Evolutionary conservation across 768 basidiomycete genomes (phyloP), one percentile per base, ranked within the genome.

Genomic region (Mycena pura): DNA sequence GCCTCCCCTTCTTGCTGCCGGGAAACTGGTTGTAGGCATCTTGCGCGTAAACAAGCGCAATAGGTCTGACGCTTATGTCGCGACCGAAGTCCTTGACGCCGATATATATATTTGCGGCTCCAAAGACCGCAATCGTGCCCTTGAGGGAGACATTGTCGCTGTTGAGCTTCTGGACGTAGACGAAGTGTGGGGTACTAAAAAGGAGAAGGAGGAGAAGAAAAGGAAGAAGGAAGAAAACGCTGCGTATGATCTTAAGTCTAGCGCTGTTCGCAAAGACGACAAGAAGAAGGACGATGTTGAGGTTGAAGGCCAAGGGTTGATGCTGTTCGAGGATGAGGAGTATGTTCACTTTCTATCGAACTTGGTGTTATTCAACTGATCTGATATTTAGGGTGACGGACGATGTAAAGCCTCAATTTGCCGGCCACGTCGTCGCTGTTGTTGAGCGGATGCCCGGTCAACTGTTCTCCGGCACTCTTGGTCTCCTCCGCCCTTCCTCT

Each of bases 211-310:
- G 75, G 97, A 99, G 81, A 99, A 99, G 89, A 99, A 99, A 82
- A 85, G 96, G 71, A 99, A 99, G 81, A 99, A 99, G 85, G 97
- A 99, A 78, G 97, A 99, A 78, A 97, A 96, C 72, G 90, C 95
- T 27, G 93, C 95, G 0, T 98, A 95, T 74, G 96, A 99, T 70
- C 72, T 90, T 55, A 93, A 89, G 74, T 82, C 87, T 6, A 81
- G 78, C 40, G 84, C 80, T 32, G 90, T 88, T 60, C 86, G 93
- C 68, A 95, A 93, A 78, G 93, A 95, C 70, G 96, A 99, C 80
- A 99, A 99, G 88, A 99, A 99, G 85, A 98, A 98, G 80, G 97
- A 99, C 70, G 97, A 99, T 70, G 96, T 99, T 28, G 97, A 99
- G 74, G 97, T 99, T 27, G 97, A 99, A 78, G 97, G 97, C 3